Evolutionary conservation across 2,329 filamentous ascomycete species (phyloP).

Genomic region (Apiospora hydei): DNA sequence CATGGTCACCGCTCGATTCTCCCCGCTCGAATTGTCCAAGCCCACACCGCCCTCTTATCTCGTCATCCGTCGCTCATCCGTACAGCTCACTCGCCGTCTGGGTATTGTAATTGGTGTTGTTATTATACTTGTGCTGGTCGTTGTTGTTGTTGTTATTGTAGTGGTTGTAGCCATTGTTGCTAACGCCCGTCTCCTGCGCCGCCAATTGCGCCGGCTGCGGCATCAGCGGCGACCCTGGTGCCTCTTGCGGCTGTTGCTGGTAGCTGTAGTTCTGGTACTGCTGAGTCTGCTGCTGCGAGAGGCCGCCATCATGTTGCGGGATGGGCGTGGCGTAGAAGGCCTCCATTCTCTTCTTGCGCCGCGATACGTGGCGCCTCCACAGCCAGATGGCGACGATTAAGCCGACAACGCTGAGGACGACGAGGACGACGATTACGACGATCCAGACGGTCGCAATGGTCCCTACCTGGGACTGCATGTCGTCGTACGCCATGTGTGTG

Average conservation of each 20-base stretch:
- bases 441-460: constrained; percentile 6
- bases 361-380: neutral
- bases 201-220: neutral
- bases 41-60: neutral
- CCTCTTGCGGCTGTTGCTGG: neutral
- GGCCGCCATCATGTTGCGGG: neutral
- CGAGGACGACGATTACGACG: neutral
- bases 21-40: neutral
- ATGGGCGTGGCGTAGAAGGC: constrained; percentile 1
- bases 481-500: neutral
- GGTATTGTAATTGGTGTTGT: neutral
- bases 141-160: neutral
- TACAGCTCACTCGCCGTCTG: constrained; percentile 3
- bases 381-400: neutral
- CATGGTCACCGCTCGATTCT: neutral
- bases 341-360: constrained; percentile 2
- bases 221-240: too few relatives aligned
- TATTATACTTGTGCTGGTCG: neutral
- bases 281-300: neutral
- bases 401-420: neutral
- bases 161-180: neutral
- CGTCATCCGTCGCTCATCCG: neutral
- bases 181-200: neutral
- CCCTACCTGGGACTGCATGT: neutral
- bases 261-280: neutral